Evolutionary conservation across 768 basidiomycete species (phyloP).

Genomic region (Lanmaoa pseudosensibilis): DNA sequence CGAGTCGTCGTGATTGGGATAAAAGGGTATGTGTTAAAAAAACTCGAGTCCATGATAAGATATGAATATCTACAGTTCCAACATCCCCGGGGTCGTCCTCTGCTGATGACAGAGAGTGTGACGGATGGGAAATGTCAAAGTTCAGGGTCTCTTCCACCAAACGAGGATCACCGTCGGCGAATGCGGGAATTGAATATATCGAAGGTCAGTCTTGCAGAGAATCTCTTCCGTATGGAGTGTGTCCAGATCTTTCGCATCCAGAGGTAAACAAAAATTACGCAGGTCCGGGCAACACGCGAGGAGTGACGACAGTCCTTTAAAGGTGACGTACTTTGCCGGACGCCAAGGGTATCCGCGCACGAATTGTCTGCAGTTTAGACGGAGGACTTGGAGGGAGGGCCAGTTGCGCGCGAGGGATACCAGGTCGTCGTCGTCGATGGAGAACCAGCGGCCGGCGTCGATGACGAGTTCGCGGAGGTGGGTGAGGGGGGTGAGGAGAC

Average conservation of each 20-base stretch:
- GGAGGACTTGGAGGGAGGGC: neutral
- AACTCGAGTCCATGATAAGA: too few species aligned
- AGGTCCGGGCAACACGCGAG: neutral
- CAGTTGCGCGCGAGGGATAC: conserved; percentile 2
- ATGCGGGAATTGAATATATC: neutral
- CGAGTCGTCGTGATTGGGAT: neutral
- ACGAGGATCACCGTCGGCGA: neutral
- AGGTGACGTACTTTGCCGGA: neutral
- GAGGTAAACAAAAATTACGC: neutral
- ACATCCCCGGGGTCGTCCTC: neutral
- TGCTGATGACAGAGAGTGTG: neutral
- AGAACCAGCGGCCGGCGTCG: conserved; percentile 1
- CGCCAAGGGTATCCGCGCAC: too few species aligned
- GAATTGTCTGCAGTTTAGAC: neutral
- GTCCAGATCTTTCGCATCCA: neutral
- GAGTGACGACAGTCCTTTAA: neutral
- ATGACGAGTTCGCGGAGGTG: neutral
- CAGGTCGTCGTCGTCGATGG: conserved; percentile 4
- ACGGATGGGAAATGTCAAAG: neutral
- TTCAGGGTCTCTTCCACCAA: neutral
- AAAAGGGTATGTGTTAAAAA: neutral
- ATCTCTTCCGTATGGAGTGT: too few species aligned
- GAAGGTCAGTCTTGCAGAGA: neutral
- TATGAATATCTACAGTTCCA: too few species aligned
- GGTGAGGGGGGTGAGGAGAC: neutral